Evolutionary conservation across 441 rosid genomes (phyloP).

Genomic region (Syzygium syzygioides): DNA sequence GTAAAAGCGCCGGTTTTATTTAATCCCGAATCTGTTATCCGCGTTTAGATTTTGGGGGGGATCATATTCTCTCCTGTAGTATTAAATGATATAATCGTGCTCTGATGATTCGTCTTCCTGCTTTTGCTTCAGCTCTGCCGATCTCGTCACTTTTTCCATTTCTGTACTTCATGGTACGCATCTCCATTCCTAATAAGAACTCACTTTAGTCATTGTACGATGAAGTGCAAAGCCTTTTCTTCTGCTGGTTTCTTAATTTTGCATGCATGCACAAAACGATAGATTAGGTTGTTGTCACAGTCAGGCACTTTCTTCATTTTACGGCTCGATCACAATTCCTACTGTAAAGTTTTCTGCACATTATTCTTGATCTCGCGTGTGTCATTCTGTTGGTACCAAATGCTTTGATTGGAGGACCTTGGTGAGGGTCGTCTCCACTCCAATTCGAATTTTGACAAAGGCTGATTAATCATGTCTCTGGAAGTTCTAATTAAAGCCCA

Average conservation of each 20-base stretch:
- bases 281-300: neutral
- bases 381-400: neutral
- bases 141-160: constrained; percentile 14
- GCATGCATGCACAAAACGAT: neutral
- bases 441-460: neutral
- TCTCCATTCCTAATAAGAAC: neutral
- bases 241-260: neutral
- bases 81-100: neutral
- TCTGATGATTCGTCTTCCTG: neutral
- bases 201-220: neutral
- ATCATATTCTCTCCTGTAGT: neutral
- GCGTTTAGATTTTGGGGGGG: neutral
- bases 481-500: neutral
- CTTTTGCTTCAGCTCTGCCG: constrained; percentile 11
- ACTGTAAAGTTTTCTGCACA: neutral
- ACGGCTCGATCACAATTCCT: neutral
- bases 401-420: neutral
- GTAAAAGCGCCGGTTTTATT: neutral
- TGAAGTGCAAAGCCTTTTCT: neutral
- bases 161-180: constrained; percentile 16
- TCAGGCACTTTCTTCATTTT: neutral
- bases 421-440: neutral
- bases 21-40: neutral
- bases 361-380: neutral
- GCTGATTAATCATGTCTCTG: neutral